Base-by-base conservation (phyloP, 805 yeast genomes). In the Metschnikowia bowlesiae region DNA sequence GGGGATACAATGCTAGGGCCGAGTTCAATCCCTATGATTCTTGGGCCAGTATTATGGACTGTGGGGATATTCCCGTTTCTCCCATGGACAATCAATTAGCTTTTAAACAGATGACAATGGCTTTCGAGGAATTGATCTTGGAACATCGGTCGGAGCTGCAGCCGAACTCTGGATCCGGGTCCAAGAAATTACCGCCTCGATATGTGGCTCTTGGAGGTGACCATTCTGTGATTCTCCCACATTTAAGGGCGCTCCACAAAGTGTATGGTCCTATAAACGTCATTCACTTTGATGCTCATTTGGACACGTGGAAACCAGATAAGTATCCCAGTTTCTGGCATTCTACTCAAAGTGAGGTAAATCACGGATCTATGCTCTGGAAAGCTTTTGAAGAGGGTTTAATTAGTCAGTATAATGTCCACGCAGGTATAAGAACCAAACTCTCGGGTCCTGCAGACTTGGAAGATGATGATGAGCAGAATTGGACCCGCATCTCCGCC, bases 341-440 rank as follows among this genome's bases (percentile, higher is more conserved):
- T 58, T 71, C 81, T n/a, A 75, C 76, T 35, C 78, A 76, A 57
- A 70, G 79, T 39, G 81, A 83, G 45, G 78, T 85, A 65, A 88
- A 87, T 39, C 96, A 88, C 62, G 96, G 96, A 5, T 83, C 94
- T 6, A 86, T 88, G 91, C 73, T 88, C 36, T 87, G 94, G 94
- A 78, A 84, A 75, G 92, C 92, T 6, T 66, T 68, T 48, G 74
- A 84, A 51, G 95, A 88, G 62, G 90, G 87, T 0, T 69, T 86
- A 47, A 65, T 85, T 32, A 70, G 81, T 32, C 70, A 72, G 44
- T 67, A 78, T 45, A 85, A 87, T 60, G 73, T 85, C 39, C 95
- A 88, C 62, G 85, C 87, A 26, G 95, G 95, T 0, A 67, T 87
- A 43, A 77, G 95, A 58, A 85, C 95, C 1, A 79, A 89, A 62